Percentiles rank a stretch among this genome's conserved stretches.
Evolutionary conservation across 495 filamentous ascomycete species (phyloP).

Genomic region (Penicillium herquei): DNA sequence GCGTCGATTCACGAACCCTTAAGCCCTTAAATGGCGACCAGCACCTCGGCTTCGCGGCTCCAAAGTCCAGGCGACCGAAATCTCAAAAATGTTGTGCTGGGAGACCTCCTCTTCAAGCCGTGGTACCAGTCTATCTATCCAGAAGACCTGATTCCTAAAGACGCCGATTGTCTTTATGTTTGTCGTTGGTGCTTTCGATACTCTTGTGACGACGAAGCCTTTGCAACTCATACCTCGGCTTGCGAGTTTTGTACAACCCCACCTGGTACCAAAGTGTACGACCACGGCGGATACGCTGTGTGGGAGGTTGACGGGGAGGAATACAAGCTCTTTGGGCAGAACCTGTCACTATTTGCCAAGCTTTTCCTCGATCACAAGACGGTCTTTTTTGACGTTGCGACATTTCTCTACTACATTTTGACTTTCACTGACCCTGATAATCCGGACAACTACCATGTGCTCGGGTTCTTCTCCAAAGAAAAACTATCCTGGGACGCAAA

Average conservation of each 20-base stretch:
- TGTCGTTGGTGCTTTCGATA: slow-evolving; percentile 96
- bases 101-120: slow-evolving; percentile 68
- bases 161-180: slow-evolving; percentile 69
- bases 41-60: slow-evolving; percentile 25
- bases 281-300: slow-evolving; percentile 61
- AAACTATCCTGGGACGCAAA: slow-evolving; percentile 99
- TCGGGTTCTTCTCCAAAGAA: slow-evolving; percentile 98
- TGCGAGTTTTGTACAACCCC: slow-evolving; percentile 39
- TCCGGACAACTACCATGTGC: slow-evolving; percentile 50
- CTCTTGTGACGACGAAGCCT: slow-evolving; percentile 65
- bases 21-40: slow-evolving; percentile 28
- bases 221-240: slow-evolving; percentile 48
- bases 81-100: slow-evolving; percentile 72
- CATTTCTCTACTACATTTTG: slow-evolving; percentile 94
- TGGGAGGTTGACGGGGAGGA: slow-evolving; percentile 90
- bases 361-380: slow-evolving; percentile 97
- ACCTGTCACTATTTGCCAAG: slow-evolving; percentile 95
- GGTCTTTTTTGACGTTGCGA: slow-evolving; percentile 93
- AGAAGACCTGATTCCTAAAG: slow-evolving; percentile 69
- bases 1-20: background rate
- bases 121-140: slow-evolving; percentile 81
- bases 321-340: slow-evolving; percentile 91
- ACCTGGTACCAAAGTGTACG: slow-evolving; percentile 54
- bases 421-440: slow-evolving; percentile 45
- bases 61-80: slow-evolving; percentile 53